These are phyloP conservation scores for Termitomyces sp. DNA, from an alignment of 768 basidiomycete species.

Conservation along the genomic window DNA sequence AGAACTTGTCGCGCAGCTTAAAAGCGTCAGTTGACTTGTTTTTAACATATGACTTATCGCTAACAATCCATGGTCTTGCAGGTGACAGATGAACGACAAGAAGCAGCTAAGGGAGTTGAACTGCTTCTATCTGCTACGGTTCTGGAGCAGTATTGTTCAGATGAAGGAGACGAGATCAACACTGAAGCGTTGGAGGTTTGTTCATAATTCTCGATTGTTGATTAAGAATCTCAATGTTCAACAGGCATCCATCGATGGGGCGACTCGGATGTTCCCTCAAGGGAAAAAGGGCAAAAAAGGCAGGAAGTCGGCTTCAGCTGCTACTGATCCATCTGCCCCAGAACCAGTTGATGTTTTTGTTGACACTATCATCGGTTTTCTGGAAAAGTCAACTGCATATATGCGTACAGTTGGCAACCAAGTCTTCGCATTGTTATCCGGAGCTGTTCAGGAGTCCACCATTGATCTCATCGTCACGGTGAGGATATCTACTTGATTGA, in stretches of 20 bases:
- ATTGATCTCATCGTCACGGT: conserved; percentile 81
- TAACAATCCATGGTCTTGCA: neutral
- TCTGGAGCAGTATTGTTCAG: conserved; percentile 68
- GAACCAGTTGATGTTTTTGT: conserved; percentile 82
- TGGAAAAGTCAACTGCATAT: conserved; percentile 81
- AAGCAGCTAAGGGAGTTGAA: conserved; percentile 65
- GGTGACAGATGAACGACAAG: conserved; percentile 38
- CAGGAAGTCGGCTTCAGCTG: conserved; percentile 30
- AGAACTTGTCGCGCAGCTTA: conserved; percentile 37
- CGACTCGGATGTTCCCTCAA: conserved; percentile 47
- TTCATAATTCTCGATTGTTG: neutral
- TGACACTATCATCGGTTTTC: conserved; percentile 85
- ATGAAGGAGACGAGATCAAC: conserved; percentile 48
- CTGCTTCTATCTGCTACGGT: conserved; percentile 68
- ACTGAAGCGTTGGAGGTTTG: conserved; percentile 61
- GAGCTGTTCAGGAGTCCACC: conserved; percentile 62
- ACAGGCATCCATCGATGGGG: conserved; percentile 63
- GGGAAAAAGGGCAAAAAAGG: conserved; percentile 37
- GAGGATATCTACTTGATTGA: conserved; percentile 27
- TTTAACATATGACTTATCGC: neutral
- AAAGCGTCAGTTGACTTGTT: conserved; percentile 32
- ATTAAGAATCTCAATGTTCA: neutral
- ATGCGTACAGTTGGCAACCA: conserved; percentile 77
- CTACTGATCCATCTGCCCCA: conserved; percentile 34
- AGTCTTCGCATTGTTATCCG: conserved; percentile 71